Evolutionary conservation across 202 grass and related monocot genomes (phyloP).

Genomic region (Digitaria exilis): DNA sequence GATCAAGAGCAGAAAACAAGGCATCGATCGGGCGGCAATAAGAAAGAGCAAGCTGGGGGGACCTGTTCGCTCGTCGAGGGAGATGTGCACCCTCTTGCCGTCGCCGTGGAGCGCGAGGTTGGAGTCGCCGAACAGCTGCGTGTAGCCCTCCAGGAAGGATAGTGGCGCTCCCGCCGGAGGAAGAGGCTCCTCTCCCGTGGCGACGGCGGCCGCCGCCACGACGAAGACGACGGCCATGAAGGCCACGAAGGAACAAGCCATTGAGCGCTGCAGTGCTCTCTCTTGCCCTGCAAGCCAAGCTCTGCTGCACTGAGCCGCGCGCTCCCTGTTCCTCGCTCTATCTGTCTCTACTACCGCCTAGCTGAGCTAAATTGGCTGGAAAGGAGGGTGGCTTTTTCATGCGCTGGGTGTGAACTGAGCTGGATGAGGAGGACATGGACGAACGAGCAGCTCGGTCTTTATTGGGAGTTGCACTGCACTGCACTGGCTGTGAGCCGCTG

Average conservation of each 20-base stretch:
- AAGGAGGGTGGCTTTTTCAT: slow-evolving; percentile 44
- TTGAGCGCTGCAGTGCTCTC: background rate
- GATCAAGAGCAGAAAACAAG: background rate
- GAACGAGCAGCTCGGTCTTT: slow-evolving; percentile 28
- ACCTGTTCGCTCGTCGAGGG: slow-evolving; percentile 86
- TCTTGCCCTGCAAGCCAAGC: background rate
- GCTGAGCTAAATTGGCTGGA: slow-evolving; percentile 21
- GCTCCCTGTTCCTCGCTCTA: background rate
- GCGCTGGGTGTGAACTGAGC: slow-evolving; percentile 21
- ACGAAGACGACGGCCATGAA: background rate
- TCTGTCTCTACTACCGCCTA: background rate
- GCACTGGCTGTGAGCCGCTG: background rate
- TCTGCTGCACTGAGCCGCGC: slow-evolving; percentile 1
- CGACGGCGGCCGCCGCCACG: background rate
- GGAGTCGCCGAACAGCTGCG: slow-evolving; percentile 87
- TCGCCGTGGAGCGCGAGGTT: slow-evolving; percentile 82
- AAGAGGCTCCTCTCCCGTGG: slow-evolving; percentile 31
- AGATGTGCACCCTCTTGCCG: slow-evolving; percentile 75
- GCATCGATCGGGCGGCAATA: background rate
- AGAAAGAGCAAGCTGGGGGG: background rate
- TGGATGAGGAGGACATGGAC: slow-evolving; percentile 2
- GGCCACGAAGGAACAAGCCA: slow-evolving; percentile 10
- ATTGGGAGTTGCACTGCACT: slow-evolving; percentile 44
- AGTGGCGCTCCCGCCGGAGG: slow-evolving; percentile 36
- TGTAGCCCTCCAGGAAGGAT: slow-evolving; percentile 80